Evolutionary conservation across 148 eudicot genomes (phyloP).

Genomic region (Cornus kousa): DNA sequence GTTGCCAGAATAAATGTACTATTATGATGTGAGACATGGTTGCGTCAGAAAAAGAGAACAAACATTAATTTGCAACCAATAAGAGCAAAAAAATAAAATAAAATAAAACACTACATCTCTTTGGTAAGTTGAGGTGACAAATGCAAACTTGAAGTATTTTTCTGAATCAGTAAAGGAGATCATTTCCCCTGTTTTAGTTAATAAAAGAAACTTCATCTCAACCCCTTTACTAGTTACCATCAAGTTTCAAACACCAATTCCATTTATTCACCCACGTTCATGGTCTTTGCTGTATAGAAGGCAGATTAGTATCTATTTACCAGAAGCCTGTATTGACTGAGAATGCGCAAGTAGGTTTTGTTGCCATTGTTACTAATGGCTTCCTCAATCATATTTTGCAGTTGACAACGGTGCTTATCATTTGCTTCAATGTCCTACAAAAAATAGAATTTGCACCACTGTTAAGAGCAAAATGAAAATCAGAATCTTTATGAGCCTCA

Average conservation of each 20-base stretch:
- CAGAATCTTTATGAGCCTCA: neutral
- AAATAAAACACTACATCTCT: too few relatives aligned
- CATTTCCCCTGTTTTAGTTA: neutral
- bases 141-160: neutral
- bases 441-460: conserved; percentile 10
- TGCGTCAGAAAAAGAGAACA: neutral
- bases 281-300: neutral
- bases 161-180: neutral
- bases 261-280: too few relatives aligned
- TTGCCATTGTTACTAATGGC: conserved; percentile 69
- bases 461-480: neutral
- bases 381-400: conserved; percentile 78
- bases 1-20: neutral
- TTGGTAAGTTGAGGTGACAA: too few relatives aligned
- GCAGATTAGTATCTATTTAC: conserved; percentile 29
- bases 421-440: conserved; percentile 77
- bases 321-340: conserved; percentile 81
- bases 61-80: neutral
- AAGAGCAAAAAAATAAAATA: too few relatives aligned
- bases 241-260: too few relatives aligned
- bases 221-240: neutral
- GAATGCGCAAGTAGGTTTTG: conserved; percentile 73
- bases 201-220: neutral
- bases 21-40: neutral
- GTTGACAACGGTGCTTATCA: conserved; percentile 68